These are phyloP conservation scores for Hirsutella thompsonii DNA, from an alignment of 2,329 filamentous ascomycete genomes.

Conservation along the genomic window DNA sequence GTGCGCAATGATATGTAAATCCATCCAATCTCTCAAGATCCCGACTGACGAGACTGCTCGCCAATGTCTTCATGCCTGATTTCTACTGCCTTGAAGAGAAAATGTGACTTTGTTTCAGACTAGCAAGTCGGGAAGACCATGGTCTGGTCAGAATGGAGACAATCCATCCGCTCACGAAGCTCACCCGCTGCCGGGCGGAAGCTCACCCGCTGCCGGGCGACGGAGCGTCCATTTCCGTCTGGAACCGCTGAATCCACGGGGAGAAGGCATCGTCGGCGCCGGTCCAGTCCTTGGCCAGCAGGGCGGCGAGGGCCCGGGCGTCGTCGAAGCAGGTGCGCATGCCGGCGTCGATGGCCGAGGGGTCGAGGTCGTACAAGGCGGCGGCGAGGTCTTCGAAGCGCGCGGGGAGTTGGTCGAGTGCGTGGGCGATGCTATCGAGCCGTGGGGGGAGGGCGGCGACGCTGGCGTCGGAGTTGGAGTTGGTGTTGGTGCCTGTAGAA, in stretches of 20 bases:
- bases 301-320: constrained; percentile 40
- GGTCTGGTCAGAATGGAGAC: too few relatives aligned
- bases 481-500: too few relatives aligned
- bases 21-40: too few relatives aligned
- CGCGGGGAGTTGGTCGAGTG: constrained; percentile 49
- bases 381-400: constrained; percentile 57
- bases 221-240: constrained; percentile 32
- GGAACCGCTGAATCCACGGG: constrained; percentile 54
- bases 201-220: neutral
- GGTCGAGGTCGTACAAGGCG: constrained; percentile 59
- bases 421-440: constrained; percentile 42
- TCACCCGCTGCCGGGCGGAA: neutral
- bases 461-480: constrained; percentile 16
- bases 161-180: neutral
- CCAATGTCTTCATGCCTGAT: too few relatives aligned
- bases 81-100: too few relatives aligned
- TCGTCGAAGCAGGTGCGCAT: constrained; percentile 49
- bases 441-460: constrained; percentile 21
- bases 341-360: constrained; percentile 39
- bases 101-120: too few relatives aligned
- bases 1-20: too few relatives aligned
- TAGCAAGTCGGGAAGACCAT: too few relatives aligned
- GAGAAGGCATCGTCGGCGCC: constrained; percentile 64
- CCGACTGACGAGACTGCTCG: too few relatives aligned
- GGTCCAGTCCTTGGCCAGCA: constrained; percentile 48